Conservation (phyloP, 2,329 filamentous ascomycete species). For the Xylariaceae sp. region DNA sequence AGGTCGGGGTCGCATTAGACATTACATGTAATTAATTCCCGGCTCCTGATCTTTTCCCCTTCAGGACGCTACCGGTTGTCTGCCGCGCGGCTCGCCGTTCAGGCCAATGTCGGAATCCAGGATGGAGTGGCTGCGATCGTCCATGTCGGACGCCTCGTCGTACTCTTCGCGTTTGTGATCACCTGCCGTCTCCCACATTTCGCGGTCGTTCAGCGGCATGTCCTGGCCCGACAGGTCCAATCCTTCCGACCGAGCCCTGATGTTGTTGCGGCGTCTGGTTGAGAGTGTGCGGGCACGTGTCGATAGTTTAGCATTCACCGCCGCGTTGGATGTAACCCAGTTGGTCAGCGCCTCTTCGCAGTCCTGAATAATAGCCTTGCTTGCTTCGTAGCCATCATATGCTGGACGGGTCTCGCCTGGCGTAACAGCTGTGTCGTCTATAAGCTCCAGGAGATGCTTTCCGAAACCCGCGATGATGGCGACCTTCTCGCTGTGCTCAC, state of each 20-base stretch:
- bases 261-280: constrained; percentile 73
- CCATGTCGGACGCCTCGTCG: constrained; percentile 62
- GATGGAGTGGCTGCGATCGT: constrained; percentile 53
- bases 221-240: constrained; percentile 83
- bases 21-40: constrained; percentile 23
- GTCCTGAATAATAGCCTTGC: constrained; percentile 98
- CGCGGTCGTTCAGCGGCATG: constrained; percentile 68
- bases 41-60: neutral
- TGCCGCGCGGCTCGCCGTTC: constrained; percentile 49
- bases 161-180: constrained; percentile 56
- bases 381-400: constrained; percentile 97
- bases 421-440: constrained; percentile 95
- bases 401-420: constrained; percentile 93
- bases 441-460: constrained; percentile 94
- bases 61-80: constrained; percentile 19
- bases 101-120: constrained; percentile 50
- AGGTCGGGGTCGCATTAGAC: constrained; percentile 27
- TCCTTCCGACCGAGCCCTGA: constrained; percentile 62
- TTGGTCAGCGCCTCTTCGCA: constrained; percentile 96
- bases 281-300: constrained; percentile 83
- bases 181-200: constrained; percentile 78
- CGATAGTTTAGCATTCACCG: constrained; percentile 82
- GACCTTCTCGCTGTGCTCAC: constrained; percentile 96
- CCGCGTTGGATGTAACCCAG: constrained; percentile 89
- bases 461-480: constrained; percentile 97